Evolutionary conservation across 73 alveolate genomes (phyloP).

Genomic region (Blepharisma stoltei): DNA sequence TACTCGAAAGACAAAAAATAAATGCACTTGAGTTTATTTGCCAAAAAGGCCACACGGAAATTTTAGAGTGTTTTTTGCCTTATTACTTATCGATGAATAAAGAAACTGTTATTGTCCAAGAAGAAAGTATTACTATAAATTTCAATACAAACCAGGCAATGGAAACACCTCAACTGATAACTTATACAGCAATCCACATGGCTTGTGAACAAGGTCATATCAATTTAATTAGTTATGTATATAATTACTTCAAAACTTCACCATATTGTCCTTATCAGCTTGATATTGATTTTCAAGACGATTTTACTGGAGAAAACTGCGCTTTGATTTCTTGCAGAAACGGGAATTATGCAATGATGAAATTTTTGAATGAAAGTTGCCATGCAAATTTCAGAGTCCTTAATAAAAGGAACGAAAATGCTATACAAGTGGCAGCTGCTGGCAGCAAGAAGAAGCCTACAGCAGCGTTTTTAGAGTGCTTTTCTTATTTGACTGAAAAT

Average conservation of each 20-base stretch:
- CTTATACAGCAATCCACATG: slow-evolving; percentile 1
- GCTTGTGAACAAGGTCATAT: slow-evolving; percentile 35
- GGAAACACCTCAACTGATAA: background rate
- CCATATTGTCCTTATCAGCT: background rate
- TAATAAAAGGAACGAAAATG: slow-evolving; percentile 25
- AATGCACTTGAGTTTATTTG: background rate
- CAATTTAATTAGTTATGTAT: background rate
- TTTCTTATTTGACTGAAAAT: background rate
- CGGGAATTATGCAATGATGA: slow-evolving; percentile 29
- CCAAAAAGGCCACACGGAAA: background rate
- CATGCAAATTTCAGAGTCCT: background rate
- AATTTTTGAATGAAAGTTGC: slow-evolving; percentile 10
- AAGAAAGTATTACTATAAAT: background rate
- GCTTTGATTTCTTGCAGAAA: slow-evolving; percentile 28
- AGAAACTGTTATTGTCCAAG: background rate
- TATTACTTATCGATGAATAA: background rate
- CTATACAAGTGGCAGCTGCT: slow-evolving; percentile 17
- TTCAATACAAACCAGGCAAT: background rate
- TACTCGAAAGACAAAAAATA: background rate
- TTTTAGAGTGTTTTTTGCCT: background rate
- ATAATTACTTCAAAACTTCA: slow-evolving; percentile 8
- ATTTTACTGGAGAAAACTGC: slow-evolving; percentile 29
- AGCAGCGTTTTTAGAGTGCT: background rate
- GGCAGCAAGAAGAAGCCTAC: slow-evolving; percentile 21
- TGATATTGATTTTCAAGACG: slow-evolving; percentile 16